Percentiles rank a stretch among this genome's conserved stretches.
Evolutionary conservation across 148 eudicot genomes (phyloP).

Genomic region (Agrostemma githago): DNA sequence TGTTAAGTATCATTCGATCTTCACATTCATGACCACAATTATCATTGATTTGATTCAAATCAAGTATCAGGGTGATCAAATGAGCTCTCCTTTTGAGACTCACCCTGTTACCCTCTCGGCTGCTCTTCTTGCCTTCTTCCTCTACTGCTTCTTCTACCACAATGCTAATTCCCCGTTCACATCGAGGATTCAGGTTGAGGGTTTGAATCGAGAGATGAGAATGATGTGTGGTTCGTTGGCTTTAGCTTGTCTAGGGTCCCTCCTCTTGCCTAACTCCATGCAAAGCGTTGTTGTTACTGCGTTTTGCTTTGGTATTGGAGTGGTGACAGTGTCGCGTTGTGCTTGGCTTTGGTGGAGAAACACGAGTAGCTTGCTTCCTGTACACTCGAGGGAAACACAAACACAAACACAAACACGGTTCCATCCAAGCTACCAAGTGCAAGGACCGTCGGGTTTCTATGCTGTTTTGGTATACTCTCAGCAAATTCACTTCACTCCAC

Average conservation of each 20-base stretch:
- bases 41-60: background rate
- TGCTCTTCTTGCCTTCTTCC: constrained; percentile 8
- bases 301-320: background rate
- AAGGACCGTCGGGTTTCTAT: too few species aligned
- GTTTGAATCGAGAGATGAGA: background rate
- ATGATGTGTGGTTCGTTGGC: background rate
- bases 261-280: background rate
- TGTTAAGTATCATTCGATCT: background rate
- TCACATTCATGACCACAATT: constrained; percentile 7
- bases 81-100: constrained; percentile 5
- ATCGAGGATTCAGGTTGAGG: too few species aligned
- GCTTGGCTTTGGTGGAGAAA: constrained; percentile 3
- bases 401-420: background rate
- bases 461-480: too few species aligned
- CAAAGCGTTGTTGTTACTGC: background rate
- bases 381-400: constrained; percentile 6
- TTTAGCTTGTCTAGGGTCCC: background rate
- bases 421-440: background rate
- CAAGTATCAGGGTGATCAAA: background rate
- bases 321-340: background rate
- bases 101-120: background rate
- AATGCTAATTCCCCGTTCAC: background rate
- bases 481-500: too few species aligned
- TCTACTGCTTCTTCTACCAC: too few species aligned
- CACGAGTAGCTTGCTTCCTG: background rate